These are phyloP conservation scores for Beauveria medogensis DNA, from an alignment of 2,329 filamentous ascomycete genomes.

Conservation along the genomic window DNA sequence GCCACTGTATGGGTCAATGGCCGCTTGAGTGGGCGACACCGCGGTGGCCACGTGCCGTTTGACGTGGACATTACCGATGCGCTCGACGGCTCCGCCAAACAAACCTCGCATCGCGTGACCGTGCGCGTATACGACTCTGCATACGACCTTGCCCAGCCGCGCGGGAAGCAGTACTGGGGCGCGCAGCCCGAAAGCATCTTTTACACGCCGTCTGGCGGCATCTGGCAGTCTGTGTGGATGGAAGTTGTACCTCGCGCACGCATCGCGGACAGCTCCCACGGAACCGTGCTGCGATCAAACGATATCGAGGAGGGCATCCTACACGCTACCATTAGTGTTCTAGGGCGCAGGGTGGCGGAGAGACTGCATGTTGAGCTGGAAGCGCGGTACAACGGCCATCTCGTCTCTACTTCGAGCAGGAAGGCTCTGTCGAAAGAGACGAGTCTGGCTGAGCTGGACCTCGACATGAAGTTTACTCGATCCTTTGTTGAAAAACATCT, in stretches of 20 bases:
- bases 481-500: no score
- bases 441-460: no score
- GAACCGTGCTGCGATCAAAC: slow-evolving; percentile 48
- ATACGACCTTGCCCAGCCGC: slow-evolving; percentile 54
- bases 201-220: slow-evolving; percentile 49
- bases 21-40: slow-evolving; percentile 42
- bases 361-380: no score
- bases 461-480: no score
- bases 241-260: slow-evolving; percentile 45
- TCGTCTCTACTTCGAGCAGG: no score
- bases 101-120: slow-evolving; percentile 29
- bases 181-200: slow-evolving; percentile 53
- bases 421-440: no score
- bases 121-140: slow-evolving; percentile 56
- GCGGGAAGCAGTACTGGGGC: slow-evolving; percentile 61
- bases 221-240: slow-evolving; percentile 51
- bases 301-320: slow-evolving; percentile 32
- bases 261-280: slow-evolving; percentile 47
- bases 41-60: slow-evolving; percentile 52
- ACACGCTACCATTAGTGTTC: no score
- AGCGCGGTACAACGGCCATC: no score
- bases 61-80: slow-evolving; percentile 50
- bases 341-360: no score
- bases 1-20: slow-evolving; percentile 50
- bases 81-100: slow-evolving; percentile 20